Base-by-base conservation (phyloP, 2,329 filamentous ascomycete species). In the Aspergillus aculeatus region DNA sequence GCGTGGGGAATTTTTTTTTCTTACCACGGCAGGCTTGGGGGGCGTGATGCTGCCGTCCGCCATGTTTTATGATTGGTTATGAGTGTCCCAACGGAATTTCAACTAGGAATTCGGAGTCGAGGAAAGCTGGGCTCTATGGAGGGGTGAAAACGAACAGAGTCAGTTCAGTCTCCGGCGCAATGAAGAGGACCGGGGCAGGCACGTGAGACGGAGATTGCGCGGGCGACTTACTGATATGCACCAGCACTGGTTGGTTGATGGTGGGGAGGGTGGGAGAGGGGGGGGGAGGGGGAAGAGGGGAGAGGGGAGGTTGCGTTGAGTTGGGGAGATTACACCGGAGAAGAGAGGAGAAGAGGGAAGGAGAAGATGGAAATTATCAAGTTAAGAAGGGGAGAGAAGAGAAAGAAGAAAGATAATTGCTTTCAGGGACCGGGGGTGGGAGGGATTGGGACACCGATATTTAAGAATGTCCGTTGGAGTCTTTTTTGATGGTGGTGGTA, bases 21-120 rank as follows among this genome's bases (percentile, higher is more conserved):
- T 71, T 74, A 79, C 77, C 75, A 78, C 77, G 11, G 75, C 62
- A 68, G 72, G 64, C 60, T 77, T 75, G 41, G 70, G 69, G 52
- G 73, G 72, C 56, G 65, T 56, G 57, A 71, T 64, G 54, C 67
- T 66, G 58, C 69, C 75, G 64, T 75, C 73, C 62, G 77, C 73
- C 77, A 79, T 79, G 56, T 59, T 69, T 35, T 44, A 19, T 44
- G 38, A 44, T 44, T 44, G 38, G 38, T 44, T 44, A 44, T 63
- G 61, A 31, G 54, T 57, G 50, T 38, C 56, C 61, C 51, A 47
- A 29, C 61, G n/a, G 50, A 58, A 48, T 12, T n/a, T 19, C 38
- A 16, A 19, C 6, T n/a, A n/a, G 38, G 16, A 44, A 44, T 16
- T 44, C 6, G 14, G 38, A 7, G 38, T 7, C 14, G 38, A 44